These are phyloP conservation scores for Staphylotrichum longicolle DNA, from an alignment of 495 filamentous ascomycete genomes.

Conservation along the genomic window DNA sequence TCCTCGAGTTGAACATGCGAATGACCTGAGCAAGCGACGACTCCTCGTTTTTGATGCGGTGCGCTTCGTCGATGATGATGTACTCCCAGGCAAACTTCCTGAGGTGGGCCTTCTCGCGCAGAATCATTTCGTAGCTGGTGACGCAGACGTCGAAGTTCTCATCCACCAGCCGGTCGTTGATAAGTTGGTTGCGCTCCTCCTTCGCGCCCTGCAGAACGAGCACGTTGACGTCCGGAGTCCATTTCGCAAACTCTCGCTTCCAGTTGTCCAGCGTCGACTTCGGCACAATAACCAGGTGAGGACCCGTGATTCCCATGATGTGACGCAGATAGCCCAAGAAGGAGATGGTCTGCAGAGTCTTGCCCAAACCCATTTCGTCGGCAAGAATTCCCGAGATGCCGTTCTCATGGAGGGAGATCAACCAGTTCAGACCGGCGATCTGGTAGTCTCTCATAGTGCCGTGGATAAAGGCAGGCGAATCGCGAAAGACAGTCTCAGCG, in stretches of 20 bases:
- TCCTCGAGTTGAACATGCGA: slow-evolving; percentile 92
- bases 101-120: slow-evolving; percentile 90
- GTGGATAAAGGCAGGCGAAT: slow-evolving; percentile 86
- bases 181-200: slow-evolving; percentile 83
- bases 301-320: slow-evolving; percentile 80
- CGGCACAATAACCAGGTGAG: slow-evolving; percentile 91
- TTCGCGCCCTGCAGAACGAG: slow-evolving; percentile 94
- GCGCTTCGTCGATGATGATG: slow-evolving; percentile 98
- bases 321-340: slow-evolving; percentile 94
- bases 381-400: slow-evolving; percentile 97
- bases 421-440: slow-evolving; percentile 91
- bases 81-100: slow-evolving; percentile 99
- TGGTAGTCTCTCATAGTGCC: slow-evolving; percentile 95
- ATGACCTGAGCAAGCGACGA: slow-evolving; percentile 97
- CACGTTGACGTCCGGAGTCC: slow-evolving; percentile 95
- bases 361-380: slow-evolving; percentile 96
- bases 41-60: slow-evolving; percentile 99
- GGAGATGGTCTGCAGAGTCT: slow-evolving; percentile 84
- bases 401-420: slow-evolving; percentile 97
- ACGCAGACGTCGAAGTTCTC: slow-evolving; percentile 60
- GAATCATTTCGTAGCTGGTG: slow-evolving; percentile 51
- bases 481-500: slow-evolving; percentile 84
- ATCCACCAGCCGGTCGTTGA: slow-evolving; percentile 84
- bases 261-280: slow-evolving; percentile 99
- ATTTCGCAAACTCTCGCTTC: slow-evolving; percentile 88